Conservation (phyloP, 2,329 filamentous ascomycete species). For the Hypoxylon rubiginosum region DNA sequence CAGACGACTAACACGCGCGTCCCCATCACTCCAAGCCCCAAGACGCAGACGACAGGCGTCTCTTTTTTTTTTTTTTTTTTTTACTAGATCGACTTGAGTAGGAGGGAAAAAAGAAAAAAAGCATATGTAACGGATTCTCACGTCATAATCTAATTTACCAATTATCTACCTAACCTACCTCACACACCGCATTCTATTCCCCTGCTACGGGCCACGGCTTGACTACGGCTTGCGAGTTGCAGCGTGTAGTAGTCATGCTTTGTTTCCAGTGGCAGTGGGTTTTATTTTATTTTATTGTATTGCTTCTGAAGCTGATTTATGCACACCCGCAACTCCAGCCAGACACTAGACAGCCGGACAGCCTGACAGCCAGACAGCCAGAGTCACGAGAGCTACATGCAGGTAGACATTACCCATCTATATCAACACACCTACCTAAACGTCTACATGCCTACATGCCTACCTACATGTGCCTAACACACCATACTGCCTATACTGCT, state of each 20-base stretch:
- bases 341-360: too few relatives aligned
- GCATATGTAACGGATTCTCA: conserved; percentile 20
- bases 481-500: conserved; percentile 17
- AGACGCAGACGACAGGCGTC: conserved; percentile 20
- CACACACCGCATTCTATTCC: background rate
- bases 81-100: conserved; percentile 21
- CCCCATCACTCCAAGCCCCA: conserved; percentile 27
- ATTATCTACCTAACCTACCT: conserved; percentile 6
- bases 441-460: conserved; percentile 18
- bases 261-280: background rate
- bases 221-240: conserved; percentile 18
- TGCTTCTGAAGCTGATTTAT: conserved; percentile 26
- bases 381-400: conserved; percentile 24
- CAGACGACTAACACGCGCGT: conserved; percentile 39
- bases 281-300: conserved; percentile 6
- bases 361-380: background rate
- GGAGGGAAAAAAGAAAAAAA: conserved; percentile 7
- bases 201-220: background rate
- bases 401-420: conserved; percentile 26
- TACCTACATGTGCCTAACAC: conserved; percentile 23
- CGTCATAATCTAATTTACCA: conserved; percentile 11
- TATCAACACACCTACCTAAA: conserved; percentile 29
- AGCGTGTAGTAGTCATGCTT: background rate
- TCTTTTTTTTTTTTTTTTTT: too few relatives aligned
- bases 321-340: conserved; percentile 4